Evolutionary conservation across 2,329 filamentous ascomycete species (phyloP).

Genomic region (Neurospora sp.): DNA sequence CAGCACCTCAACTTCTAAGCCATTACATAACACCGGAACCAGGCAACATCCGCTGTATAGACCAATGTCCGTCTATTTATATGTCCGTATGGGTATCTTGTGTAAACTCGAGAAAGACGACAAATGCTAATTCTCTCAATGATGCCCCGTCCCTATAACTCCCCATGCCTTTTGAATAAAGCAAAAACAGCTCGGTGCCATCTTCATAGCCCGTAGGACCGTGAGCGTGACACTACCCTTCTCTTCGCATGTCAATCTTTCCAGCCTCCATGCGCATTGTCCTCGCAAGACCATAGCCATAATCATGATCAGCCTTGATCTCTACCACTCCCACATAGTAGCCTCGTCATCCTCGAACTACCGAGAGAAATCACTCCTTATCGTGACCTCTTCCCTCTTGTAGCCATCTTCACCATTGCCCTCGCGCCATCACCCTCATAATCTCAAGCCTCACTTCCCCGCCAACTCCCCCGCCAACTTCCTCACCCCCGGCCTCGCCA

Average conservation of each 20-base stretch:
- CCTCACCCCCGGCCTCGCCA: constrained; percentile 38
- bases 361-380: background rate
- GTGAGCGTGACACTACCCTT: background rate
- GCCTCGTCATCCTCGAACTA: background rate
- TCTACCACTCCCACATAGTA: background rate
- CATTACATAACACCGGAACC: background rate
- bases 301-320: background rate
- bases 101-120: background rate
- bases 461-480: constrained; percentile 18
- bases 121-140: background rate
- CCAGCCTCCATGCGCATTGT: background rate
- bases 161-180: background rate
- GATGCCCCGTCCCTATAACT: background rate
- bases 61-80: background rate
- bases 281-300: background rate
- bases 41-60: background rate
- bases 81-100: background rate
- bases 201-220: background rate
- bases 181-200: background rate
- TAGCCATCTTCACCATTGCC: background rate
- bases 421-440: background rate
- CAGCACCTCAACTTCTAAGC: too few species aligned
- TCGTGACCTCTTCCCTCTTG: background rate
- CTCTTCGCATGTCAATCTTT: background rate
- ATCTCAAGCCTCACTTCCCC: constrained; percentile 14